Conservation (phyloP, 192 early-diverging fungal genomes). For the Gorgonomyces haynaldii region DNA sequence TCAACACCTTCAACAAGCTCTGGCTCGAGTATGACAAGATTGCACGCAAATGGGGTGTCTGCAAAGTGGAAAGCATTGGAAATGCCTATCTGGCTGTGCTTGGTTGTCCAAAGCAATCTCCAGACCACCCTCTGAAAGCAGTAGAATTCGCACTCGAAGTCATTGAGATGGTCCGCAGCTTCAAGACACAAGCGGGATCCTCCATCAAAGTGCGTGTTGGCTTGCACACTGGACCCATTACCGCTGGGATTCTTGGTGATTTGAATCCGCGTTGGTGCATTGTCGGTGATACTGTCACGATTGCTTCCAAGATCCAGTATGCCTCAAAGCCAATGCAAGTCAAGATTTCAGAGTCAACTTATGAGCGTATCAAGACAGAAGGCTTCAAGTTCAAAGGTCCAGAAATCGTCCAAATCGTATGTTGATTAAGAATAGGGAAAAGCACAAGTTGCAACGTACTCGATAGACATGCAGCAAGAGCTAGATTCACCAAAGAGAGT, state of each 20-base stretch:
- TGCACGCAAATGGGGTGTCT: constrained; percentile 28
- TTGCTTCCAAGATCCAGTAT: constrained; percentile 31
- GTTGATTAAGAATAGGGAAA: too few relatives aligned
- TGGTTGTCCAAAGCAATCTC: constrained; percentile 15
- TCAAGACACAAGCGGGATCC: constrained; percentile 5
- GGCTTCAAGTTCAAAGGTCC: not conserved
- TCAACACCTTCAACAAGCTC: constrained; percentile 17
- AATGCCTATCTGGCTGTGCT: constrained; percentile 17
- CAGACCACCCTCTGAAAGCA: constrained; percentile 12
- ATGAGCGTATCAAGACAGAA: constrained; percentile 3
- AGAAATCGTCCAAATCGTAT: constrained; percentile 9
- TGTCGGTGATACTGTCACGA: constrained; percentile 34
- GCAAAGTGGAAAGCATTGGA: constrained; percentile 40
- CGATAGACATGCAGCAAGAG: too few relatives aligned
- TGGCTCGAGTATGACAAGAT: constrained; percentile 15
- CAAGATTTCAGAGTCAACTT: constrained; percentile 28
- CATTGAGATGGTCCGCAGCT: constrained; percentile 18
- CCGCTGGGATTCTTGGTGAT: constrained; percentile 29
- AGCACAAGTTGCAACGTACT: too few relatives aligned
- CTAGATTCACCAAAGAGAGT: too few relatives aligned
- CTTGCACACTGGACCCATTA: constrained; percentile 30
- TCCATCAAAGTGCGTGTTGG: constrained; percentile 29
- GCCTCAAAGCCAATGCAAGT: constrained; percentile 30
- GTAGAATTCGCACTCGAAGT: constrained; percentile 2
- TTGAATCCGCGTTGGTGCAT: constrained; percentile 34